Evolutionary conservation across 129 eudicot species (phyloP).

Genomic region (Flaveria sonorensis): DNA sequence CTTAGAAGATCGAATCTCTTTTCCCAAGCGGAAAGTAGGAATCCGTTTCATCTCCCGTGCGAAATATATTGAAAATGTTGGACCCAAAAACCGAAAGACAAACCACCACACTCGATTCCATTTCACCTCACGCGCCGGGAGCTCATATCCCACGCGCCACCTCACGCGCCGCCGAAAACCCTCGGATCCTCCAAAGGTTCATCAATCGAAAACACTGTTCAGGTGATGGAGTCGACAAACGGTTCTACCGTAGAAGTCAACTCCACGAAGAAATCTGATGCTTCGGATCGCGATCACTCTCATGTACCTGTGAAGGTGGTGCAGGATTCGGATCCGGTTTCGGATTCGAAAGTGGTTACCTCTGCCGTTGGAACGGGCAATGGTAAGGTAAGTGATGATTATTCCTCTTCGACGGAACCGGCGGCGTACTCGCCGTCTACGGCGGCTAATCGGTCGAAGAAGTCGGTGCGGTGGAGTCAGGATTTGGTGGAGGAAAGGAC

Average conservation of each 20-base stretch:
- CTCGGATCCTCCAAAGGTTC: neutral
- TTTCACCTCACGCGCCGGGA: constrained; percentile 32
- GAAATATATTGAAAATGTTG: constrained; percentile 33
- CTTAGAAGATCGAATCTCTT: constrained; percentile 27
- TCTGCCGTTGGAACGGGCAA: constrained; percentile 18
- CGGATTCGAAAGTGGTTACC: constrained; percentile 13
- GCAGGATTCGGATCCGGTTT: constrained; percentile 39
- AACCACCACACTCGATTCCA: neutral
- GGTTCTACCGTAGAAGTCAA: constrained; percentile 9
- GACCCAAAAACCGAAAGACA: constrained; percentile 18
- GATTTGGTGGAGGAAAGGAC: constrained; percentile 68
- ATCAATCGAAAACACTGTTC: constrained; percentile 9
- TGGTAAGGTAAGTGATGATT: constrained; percentile 27
- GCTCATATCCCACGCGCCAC: constrained; percentile 36
- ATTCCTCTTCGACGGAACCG: constrained; percentile 35
- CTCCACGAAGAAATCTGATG: constrained; percentile 20
- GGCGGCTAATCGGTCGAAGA: constrained; percentile 48
- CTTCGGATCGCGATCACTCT: constrained; percentile 34
- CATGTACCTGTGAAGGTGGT: constrained; percentile 25
- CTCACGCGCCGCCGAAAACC: constrained; percentile 30
- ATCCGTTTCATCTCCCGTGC: constrained; percentile 26
- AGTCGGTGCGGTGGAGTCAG: constrained; percentile 82
- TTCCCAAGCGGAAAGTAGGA: constrained; percentile 23
- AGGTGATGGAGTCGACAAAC: constrained; percentile 34
- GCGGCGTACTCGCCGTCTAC: constrained; percentile 31